Percentiles rank a stretch among this genome's conserved stretches.
Conservation (phyloP, 2,329 filamentous ascomycete genomes). For the Fusarium sp. region DNA sequence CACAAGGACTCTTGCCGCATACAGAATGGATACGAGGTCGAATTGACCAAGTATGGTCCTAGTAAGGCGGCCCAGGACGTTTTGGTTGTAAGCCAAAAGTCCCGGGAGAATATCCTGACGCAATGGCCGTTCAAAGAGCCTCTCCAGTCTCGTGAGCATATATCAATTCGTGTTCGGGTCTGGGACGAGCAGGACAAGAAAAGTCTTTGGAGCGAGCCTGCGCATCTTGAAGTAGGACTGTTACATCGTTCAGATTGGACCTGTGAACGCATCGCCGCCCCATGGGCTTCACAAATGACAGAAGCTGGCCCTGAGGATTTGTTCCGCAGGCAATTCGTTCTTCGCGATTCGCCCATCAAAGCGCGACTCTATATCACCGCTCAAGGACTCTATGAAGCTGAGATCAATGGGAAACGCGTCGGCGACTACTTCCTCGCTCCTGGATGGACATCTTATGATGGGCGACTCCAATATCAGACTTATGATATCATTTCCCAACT, state of each 20-base stretch:
- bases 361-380: slow-evolving; percentile 59
- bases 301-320: slow-evolving; percentile 39
- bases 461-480: slow-evolving; percentile 61
- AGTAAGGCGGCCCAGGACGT: neutral
- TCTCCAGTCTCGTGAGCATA: slow-evolving; percentile 17
- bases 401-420: slow-evolving; percentile 57
- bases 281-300: slow-evolving; percentile 33
- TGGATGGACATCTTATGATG: slow-evolving; percentile 62
- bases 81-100: neutral
- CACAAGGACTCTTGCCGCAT: neutral
- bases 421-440: slow-evolving; percentile 57
- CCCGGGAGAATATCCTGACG: slow-evolving; percentile 4
- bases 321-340: slow-evolving; percentile 17
- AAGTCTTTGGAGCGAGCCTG: slow-evolving; percentile 27
- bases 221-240: slow-evolving; percentile 48
- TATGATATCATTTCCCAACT: slow-evolving; percentile 60
- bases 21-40: slow-evolving; percentile 28
- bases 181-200: neutral
- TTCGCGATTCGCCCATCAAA: neutral
- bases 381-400: slow-evolving; percentile 57
- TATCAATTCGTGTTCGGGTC: slow-evolving; percentile 22
- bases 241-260: slow-evolving; percentile 47
- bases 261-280: slow-evolving; percentile 44
- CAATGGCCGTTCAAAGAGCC: slow-evolving; percentile 16
- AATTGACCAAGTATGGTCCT: slow-evolving; percentile 3